Percentiles rank a stretch among this genome's conserved stretches.
Evolutionary conservation across 2,329 filamentous ascomycete genomes (phyloP).

Genomic region (Verticillium isaacii): DNA sequence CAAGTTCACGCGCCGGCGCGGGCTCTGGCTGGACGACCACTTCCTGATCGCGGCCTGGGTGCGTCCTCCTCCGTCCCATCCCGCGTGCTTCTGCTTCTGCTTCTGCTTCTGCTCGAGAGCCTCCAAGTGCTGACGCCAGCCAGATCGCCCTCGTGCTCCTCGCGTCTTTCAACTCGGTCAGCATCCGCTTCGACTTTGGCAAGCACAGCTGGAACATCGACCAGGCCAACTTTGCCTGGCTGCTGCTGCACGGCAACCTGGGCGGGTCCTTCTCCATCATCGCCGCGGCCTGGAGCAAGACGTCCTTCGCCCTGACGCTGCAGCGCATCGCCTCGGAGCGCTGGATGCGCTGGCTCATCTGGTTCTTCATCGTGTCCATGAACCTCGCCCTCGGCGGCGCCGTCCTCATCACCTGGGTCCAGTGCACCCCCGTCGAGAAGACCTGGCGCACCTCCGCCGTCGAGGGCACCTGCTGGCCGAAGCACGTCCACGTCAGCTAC

Average conservation of each 20-base stretch:
- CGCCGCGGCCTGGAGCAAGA: constrained; percentile 21
- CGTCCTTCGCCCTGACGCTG: constrained; percentile 22
- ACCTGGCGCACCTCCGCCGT: constrained; percentile 14
- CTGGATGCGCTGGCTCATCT: constrained; percentile 18
- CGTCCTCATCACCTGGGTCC: neutral
- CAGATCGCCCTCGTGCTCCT: constrained; percentile 6
- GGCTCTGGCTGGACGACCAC: constrained; percentile 15
- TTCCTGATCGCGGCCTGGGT: constrained; percentile 15
- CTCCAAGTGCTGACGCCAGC: neutral
- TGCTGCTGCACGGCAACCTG: constrained; percentile 13
- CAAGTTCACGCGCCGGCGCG: constrained; percentile 11
- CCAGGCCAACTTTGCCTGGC: constrained; percentile 6
- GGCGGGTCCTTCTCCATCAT: constrained; percentile 14
- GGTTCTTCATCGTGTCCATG: constrained; percentile 18
- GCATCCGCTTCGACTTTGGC: constrained; percentile 11
- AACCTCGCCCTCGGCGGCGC: constrained; percentile 11
- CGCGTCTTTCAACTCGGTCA: constrained; percentile 6
- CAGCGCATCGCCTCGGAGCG: constrained; percentile 19
- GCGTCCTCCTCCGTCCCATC: neutral
- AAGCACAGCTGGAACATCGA: constrained; percentile 11
- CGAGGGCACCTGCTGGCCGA: constrained; percentile 19
- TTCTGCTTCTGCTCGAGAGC: no score
- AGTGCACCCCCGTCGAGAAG: constrained; percentile 16
- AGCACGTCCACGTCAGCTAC: constrained; percentile 20
- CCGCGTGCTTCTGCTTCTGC: neutral